Evolutionary conservation across 192 early-diverging fungal species (phyloP).

Genomic region (Spinellus fusiger): DNA sequence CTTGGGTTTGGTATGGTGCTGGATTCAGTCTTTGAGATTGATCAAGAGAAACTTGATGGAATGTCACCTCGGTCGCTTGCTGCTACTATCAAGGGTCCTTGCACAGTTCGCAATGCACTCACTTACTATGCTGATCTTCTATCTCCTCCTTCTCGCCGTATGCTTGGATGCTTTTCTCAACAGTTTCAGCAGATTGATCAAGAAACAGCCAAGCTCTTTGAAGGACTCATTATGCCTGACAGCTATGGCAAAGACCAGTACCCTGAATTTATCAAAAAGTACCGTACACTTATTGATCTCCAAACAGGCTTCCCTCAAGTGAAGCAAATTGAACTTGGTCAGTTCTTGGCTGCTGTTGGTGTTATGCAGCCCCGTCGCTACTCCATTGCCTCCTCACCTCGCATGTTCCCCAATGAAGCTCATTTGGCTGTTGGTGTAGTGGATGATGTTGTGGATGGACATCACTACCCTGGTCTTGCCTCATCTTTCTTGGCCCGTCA

Average conservation of each 20-base stretch:
- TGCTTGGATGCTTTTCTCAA: conserved; percentile 34
- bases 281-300: conserved; percentile 28
- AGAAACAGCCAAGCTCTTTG: conserved; percentile 31
- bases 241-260: conserved; percentile 24
- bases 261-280: conserved; percentile 16
- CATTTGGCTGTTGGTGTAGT: conserved; percentile 29
- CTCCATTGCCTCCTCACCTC: conserved; percentile 69
- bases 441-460: conserved; percentile 18
- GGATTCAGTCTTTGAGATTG: conserved; percentile 42
- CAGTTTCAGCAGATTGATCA: conserved; percentile 20
- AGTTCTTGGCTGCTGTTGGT: conserved; percentile 35
- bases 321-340: conserved; percentile 24
- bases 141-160: conserved; percentile 27
- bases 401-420: conserved; percentile 27
- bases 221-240: conserved; percentile 26
- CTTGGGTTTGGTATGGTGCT: conserved; percentile 38
- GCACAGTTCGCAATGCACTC: conserved; percentile 41
- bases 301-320: conserved; percentile 23
- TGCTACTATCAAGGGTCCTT: conserved; percentile 37
- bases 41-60: conserved; percentile 12
- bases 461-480: conserved; percentile 25
- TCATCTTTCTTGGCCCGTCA: conserved; percentile 16
- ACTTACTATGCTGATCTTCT: conserved; percentile 44
- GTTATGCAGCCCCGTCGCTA: conserved; percentile 78
- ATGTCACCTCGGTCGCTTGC: conserved; percentile 41